Base-by-base conservation (phyloP, 2,329 filamentous ascomycete genomes). In the Hymenoscyphus albidus region DNA sequence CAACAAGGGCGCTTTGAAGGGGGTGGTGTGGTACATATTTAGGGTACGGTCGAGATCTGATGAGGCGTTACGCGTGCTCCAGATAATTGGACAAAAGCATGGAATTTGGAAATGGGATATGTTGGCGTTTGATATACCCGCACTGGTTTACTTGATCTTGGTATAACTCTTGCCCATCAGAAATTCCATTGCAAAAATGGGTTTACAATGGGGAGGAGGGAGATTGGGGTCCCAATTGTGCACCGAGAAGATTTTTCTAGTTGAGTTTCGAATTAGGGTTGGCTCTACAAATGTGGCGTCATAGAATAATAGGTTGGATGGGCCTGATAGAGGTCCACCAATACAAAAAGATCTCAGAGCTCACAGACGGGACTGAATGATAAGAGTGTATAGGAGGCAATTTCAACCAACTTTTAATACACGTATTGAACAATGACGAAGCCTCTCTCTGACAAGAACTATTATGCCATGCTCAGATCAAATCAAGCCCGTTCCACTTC, bases 41-140 rank as follows among this genome's bases (percentile, higher is more conserved):
- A 44, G 51, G 58, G 48, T 51, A 22, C 14, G 62, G 38, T 40
- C 31, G 18, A 55, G n/a, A 59, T 59, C 56, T 63, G 42, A 65
- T 35, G 58, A 51, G 64, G 60, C 55, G 64, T 63, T 63, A 54
- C 18, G 57, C 59, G 31, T 55, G 18, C 59, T 62, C 57, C 56
- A 16, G 16, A 58, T 32, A 12, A 56, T 38, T 59, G 51, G 58
- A 40, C 61, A 59, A 65, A 65, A 63, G 61, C 64, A 63, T 62
- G 64, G 61, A 63, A 58, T 42, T 27, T 51, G 48, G 61, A 35
- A 48, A 61, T 31, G 64, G 61, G 61, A 22, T 4, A 60, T 62
- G 61, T 56, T 63, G 64, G 64, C 64, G 64, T 65, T 65, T 65
- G 64, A 65, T 65, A 65, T 65, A 65, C 64, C 64, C 64, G 64